These are phyloP conservation scores for Penstemon newberryi DNA, from an alignment of 257 asterid genomes.

Conservation along the genomic window DNA sequence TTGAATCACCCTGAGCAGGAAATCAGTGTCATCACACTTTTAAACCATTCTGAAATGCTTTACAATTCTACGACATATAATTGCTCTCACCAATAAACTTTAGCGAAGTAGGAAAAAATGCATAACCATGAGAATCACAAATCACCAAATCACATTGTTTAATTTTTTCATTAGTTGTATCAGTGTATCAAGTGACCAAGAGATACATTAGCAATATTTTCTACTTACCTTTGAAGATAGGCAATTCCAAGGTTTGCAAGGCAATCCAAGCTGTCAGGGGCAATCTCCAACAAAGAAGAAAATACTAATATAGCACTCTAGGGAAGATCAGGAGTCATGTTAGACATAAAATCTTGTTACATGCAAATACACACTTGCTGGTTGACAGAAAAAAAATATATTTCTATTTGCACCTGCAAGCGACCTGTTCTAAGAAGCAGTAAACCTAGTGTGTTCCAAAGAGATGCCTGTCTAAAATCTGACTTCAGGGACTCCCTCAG, in stretches of 20 bases:
- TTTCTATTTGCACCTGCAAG: conserved; percentile 61
- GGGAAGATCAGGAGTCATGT: conserved; percentile 35
- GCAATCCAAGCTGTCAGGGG: conserved; percentile 85
- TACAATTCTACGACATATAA: conserved; percentile 5
- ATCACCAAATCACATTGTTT: neutral
- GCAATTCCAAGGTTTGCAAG: conserved; percentile 94
- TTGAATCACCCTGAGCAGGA: conserved; percentile 1
- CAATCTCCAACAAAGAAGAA: conserved; percentile 71
- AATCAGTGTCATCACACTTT: neutral
- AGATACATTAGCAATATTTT: conserved; percentile 19
- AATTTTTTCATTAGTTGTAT: neutral
- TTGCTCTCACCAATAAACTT: neutral
- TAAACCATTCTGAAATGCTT: conserved; percentile 15
- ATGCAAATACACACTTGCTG: conserved; percentile 19
- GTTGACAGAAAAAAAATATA: conserved; percentile 29
- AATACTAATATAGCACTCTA: conserved; percentile 91
- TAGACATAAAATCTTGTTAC: conserved; percentile 27
- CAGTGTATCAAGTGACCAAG: neutral
- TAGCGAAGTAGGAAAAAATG: conserved; percentile 7
- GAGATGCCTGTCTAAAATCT: conserved; percentile 84
- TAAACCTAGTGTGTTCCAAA: conserved; percentile 88
- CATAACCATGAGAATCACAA: conserved; percentile 3
- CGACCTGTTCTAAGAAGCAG: conserved; percentile 87
- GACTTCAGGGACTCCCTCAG: conserved; percentile 69
- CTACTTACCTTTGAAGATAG: conserved; percentile 80